phyloP scores from a whole-genome alignment of 2,329 filamentous ascomycete genomes.

The Aspergillus quadrilineatus region DNA sequence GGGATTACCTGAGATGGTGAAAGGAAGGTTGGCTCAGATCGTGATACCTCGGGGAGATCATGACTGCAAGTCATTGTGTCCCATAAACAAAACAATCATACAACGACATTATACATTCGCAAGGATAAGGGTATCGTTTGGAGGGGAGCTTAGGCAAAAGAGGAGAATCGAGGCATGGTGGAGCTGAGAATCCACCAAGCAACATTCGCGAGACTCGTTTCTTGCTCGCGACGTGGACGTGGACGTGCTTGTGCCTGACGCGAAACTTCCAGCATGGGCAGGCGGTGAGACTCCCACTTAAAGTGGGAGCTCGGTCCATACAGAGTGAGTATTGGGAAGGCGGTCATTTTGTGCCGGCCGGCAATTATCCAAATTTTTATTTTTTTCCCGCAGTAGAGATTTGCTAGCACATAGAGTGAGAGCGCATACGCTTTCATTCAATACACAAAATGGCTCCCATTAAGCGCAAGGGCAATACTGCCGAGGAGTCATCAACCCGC shows the following conservation, averaged over 20 bases:
- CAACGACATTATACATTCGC: slow-evolving; percentile 24
- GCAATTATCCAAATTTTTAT: slow-evolving; percentile 22
- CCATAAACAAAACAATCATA: slow-evolving; percentile 19
- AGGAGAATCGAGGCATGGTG: slow-evolving; percentile 22
- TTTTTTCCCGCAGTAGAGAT: slow-evolving; percentile 19
- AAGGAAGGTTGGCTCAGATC: slow-evolving; percentile 37
- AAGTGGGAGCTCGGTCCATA: not conserved
- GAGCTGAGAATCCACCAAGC: slow-evolving; percentile 18
- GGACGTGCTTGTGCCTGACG: slow-evolving; percentile 28
- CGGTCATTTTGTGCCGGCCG: slow-evolving; percentile 18
- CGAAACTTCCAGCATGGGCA: slow-evolving; percentile 16
- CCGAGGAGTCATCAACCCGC: slow-evolving; percentile 35
- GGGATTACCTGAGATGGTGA: slow-evolving; percentile 37
- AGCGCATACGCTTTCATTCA: slow-evolving; percentile 27
- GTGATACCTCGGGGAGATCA: slow-evolving; percentile 35
- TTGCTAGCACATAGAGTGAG: slow-evolving; percentile 16
- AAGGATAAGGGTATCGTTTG: slow-evolving; percentile 3
- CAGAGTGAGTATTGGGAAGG: slow-evolving; percentile 13
- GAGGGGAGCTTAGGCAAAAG: slow-evolving; percentile 5
- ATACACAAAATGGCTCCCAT: slow-evolving; percentile 42
- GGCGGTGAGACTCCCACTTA: slow-evolving; percentile 19
- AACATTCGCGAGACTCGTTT: slow-evolving; percentile 11
- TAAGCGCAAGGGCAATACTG: slow-evolving; percentile 46
- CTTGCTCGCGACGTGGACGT: not conserved
- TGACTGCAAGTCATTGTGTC: slow-evolving; percentile 33